Base-by-base conservation (phyloP, 1,284 basidiomycete species). In the Ganoderma boninense region DNA sequence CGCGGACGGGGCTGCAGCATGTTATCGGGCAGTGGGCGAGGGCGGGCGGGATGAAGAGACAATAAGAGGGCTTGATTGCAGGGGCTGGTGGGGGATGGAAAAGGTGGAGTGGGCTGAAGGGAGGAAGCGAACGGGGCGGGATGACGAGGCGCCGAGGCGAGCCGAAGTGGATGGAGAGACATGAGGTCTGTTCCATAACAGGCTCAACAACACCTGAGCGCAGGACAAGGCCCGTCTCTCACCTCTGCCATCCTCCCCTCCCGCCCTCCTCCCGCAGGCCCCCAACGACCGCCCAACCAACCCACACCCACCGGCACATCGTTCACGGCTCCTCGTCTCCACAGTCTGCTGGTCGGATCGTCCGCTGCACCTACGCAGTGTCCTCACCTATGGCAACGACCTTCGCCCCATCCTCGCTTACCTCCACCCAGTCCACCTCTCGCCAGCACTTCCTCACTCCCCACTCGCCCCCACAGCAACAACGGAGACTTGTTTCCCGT, bases 401-500 rank as follows among this genome's bases (percentile, higher is more conserved):
- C 67, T 76, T 70, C 71, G 72, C 74, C 65, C 70, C 71, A 38
- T 60, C 76, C 52, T 65, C 71, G 40, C 65, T 73, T 71, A 71
- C 57, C 71, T 65, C 73, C 67, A 44, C 68, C 65, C 74, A 71
- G n/a, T 67, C 71, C 29, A 65, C 72, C 67, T 62, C 70, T 49
- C 74, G 67, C 40, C 74, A 76, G 67, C 77, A 76, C 64, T 73
- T 71, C 69, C 70, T 76, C 52, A 75, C 79, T 65, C 76, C 73
- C 29, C 75, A 66, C 65, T 73, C 76, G 2, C 75, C 75, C 23
- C 73, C 76, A 35, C 82, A 84, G 69, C 70, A 72, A 62, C 73
- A 72, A 49, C 82, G 83, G 42, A 79, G 80, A 66, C 80, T 81
- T 62, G 73, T 78, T 59, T 84, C 84, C 64, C 89, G 87, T 75